These are phyloP conservation scores for Alternaria angustiovoidea DNA, from an alignment of 2,329 filamentous ascomycete species.

Conservation along the genomic window DNA sequence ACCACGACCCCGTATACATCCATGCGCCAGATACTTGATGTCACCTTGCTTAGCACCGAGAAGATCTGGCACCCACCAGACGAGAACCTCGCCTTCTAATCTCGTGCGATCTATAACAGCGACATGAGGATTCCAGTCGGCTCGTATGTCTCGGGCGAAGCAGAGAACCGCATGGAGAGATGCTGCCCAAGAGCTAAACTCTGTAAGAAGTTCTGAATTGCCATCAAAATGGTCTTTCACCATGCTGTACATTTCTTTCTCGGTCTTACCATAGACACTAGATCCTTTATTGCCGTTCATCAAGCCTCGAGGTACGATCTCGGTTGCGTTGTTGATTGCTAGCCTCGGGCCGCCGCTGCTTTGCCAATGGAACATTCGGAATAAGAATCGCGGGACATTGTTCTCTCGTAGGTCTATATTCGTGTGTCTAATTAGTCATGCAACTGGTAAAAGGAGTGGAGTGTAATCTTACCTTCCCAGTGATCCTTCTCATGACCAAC, in stretches of 20 bases:
- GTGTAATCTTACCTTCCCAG: too few relatives aligned
- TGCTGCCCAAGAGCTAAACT: background rate
- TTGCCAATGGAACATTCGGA: too few relatives aligned
- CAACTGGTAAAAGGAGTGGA: too few relatives aligned
- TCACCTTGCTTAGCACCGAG: background rate
- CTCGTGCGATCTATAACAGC: background rate
- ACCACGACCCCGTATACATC: background rate
- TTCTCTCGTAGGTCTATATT: too few relatives aligned
- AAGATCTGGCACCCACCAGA: background rate
- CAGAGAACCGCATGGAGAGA: background rate
- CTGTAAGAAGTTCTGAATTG: background rate
- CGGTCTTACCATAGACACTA: background rate
- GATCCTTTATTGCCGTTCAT: too few relatives aligned
- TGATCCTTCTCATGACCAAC: too few relatives aligned
- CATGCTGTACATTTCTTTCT: background rate
- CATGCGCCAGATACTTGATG: background rate
- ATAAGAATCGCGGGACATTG: too few relatives aligned
- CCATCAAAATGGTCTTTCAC: rapidly evolving
- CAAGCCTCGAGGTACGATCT: too few relatives aligned
- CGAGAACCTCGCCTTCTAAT: background rate
- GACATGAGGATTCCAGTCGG: background rate
- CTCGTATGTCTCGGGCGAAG: background rate
- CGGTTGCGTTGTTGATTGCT: too few relatives aligned
- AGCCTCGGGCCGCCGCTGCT: too few relatives aligned
- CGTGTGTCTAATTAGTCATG: too few relatives aligned